These are phyloP conservation scores for Straminergon stramineum DNA, from an alignment of 225 moss, liverwort and hornwort species.

Conservation along the genomic window DNA sequence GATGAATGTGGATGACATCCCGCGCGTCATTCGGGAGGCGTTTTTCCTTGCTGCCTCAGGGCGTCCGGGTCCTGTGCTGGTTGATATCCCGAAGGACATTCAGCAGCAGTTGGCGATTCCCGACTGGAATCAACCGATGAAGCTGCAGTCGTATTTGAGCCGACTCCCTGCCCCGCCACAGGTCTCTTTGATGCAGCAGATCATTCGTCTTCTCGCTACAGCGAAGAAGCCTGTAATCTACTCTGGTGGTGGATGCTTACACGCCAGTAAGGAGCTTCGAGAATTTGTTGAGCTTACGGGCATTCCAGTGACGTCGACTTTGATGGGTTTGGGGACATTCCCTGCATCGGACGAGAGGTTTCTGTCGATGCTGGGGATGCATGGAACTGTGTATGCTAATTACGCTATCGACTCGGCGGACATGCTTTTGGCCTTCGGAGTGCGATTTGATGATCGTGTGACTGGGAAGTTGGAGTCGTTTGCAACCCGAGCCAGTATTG, in stretches of 20 bases:
- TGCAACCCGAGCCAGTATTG: constrained; percentile 84
- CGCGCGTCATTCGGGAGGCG: constrained; percentile 80
- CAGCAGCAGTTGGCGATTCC: constrained; percentile 96
- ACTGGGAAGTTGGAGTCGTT: constrained; percentile 91
- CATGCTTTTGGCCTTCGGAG: constrained; percentile 85
- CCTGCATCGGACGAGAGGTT: constrained; percentile 63
- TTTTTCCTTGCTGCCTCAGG: constrained; percentile 93
- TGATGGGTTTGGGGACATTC: constrained; percentile 93
- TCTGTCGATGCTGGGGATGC: constrained; percentile 92
- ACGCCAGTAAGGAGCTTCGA: constrained; percentile 84
- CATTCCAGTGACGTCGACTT: constrained; percentile 82
- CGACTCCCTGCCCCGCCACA: constrained; percentile 66
- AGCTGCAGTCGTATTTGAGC: constrained; percentile 64
- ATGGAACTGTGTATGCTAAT: constrained; percentile 86
- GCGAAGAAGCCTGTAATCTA: constrained; percentile 91
- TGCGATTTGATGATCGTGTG: constrained; percentile 96
- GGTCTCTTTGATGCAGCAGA: constrained; percentile 65
- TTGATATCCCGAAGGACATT: constrained; percentile 92
- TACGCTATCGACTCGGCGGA: constrained; percentile 88
- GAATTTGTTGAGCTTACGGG: constrained; percentile 93
- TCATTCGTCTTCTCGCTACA: constrained; percentile 61
- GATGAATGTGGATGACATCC: constrained; percentile 93
- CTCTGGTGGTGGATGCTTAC: constrained; percentile 84
- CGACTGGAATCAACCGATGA: constrained; percentile 86
- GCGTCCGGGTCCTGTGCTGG: constrained; percentile 87